Conservation (phyloP, 306 rosid species). For the Luffa aegyptiaca region DNA sequence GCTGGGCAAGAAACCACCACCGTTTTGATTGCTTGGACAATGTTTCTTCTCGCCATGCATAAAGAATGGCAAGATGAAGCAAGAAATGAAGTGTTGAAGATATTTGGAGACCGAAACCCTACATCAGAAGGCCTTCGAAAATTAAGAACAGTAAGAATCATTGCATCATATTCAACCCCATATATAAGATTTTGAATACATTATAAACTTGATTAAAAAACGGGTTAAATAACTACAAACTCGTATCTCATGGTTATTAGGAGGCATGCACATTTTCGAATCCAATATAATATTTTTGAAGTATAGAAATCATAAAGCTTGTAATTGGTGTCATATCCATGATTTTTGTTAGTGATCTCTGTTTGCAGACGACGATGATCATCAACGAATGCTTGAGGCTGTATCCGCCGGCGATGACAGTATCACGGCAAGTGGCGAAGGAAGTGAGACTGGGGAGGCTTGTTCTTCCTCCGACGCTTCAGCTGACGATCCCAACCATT, state of each 20-base stretch:
- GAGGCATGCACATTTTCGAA: no score
- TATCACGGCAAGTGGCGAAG: not conserved
- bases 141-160: conserved; percentile 13
- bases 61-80: conserved; percentile 23
- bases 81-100: conserved; percentile 21
- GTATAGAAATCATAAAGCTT: no score
- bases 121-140: conserved; percentile 10
- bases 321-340: no score
- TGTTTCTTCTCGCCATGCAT: conserved; percentile 12
- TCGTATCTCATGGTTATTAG: no score
- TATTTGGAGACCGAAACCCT: conserved; percentile 13
- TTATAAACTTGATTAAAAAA: no score
- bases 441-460: conserved; percentile 8
- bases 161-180: not conserved
- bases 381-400: conserved; percentile 11
- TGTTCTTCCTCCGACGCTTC: conserved; percentile 11
- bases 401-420: not conserved
- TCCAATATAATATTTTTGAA: no score
- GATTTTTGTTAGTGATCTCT: no score
- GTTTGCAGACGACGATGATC: conserved; percentile 13
- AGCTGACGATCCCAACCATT: not conserved
- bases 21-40: conserved; percentile 21
- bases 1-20: conserved; percentile 32
- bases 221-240: no score
- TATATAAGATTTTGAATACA: no score